phyloP scores from a whole-genome alignment of 768 basidiomycete species.

The Cyclocybe cylindracea region DNA sequence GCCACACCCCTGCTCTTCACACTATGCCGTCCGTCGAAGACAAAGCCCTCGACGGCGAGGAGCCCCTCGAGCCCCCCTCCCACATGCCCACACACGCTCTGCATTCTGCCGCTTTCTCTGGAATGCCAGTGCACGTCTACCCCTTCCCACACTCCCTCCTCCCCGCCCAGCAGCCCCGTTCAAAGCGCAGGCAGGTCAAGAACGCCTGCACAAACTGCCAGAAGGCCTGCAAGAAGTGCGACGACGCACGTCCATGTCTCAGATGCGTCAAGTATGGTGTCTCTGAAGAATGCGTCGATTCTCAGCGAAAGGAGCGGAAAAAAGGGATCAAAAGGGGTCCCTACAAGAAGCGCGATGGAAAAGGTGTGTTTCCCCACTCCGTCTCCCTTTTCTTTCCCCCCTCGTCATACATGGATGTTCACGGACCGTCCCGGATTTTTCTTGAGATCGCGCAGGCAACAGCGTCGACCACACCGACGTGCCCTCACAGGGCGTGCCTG shows the following conservation, averaged over 20 bases:
- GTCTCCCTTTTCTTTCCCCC: constrained; percentile 10
- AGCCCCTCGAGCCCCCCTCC: constrained; percentile 35
- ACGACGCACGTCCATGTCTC: constrained; percentile 89
- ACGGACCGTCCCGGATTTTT: constrained; percentile 41
- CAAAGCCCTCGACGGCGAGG: constrained; percentile 33
- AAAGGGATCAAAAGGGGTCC: constrained; percentile 86
- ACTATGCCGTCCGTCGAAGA: constrained; percentile 34
- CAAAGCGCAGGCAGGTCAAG: constrained; percentile 88
- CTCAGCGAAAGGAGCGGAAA: constrained; percentile 89
- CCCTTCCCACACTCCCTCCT: constrained; percentile 54
- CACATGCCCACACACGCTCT: constrained; percentile 25
- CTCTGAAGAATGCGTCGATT: constrained; percentile 85
- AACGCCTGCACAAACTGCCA: constrained; percentile 91
- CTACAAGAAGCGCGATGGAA: constrained; percentile 96
- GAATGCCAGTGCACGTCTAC: constrained; percentile 70
- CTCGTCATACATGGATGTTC: constrained; percentile 10
- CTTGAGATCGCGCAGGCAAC: constrained; percentile 61
- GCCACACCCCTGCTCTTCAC: constrained; percentile 17
- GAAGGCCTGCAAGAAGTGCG: constrained; percentile 91
- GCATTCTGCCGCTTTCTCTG: constrained; percentile 47
- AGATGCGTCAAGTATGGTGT: constrained; percentile 92
- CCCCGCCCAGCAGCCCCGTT: constrained; percentile 46
- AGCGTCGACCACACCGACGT: constrained; percentile 43
- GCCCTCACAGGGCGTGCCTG: constrained; percentile 41
- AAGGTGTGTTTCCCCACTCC: constrained; percentile 54